Evolutionary conservation across 164 flowering plant genomes (phyloP), one percentile per base, ranked within the genome.

Genomic region (Stephania japonica): DNA sequence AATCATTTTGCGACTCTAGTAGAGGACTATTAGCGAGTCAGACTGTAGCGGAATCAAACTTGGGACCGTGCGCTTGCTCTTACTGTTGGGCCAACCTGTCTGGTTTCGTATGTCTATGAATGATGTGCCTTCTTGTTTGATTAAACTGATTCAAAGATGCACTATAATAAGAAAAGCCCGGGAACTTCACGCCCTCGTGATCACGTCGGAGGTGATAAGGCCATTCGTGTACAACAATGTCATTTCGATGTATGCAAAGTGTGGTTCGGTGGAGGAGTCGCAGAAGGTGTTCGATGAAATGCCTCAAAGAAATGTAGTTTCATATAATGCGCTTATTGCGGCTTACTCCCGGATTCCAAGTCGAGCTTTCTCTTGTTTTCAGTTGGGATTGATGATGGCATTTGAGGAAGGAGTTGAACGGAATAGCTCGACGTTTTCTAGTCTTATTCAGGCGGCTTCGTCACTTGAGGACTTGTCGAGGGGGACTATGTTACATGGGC

Each of bases 211-310:
- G 14, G 80, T 27, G 11, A 49, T 42, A n/a, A 18, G n/a, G n/a
- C 89, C 97, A 1, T 94, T 76, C 76, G 66, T 80, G 14, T 14
- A 79, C 90, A 94, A 94, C 89, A 90, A 89, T 65, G 73, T 94
- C 75, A 41, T 94, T 65, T 83, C 95, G 7, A 87, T 90, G 91
- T 94, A 94, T 68, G 83, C 84, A 0, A 79, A 83, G 72, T 89
- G 88, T 65, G 86, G 88, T 19, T 85, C 94, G 6, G 50, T 87
- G 7, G 25, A 16, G 10, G 86, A 90, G 50, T 76, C 95, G 10
- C 87, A 59, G 9, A 68, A 12, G 11, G 75, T 91, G 80, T 90
- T 94, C 87, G 97, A 94, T 75, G 73, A 78, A 88, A 92, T 90
- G 92, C 93, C 91, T 67, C 85, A 81, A 0, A 83, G 94, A 75